Percentiles rank a stretch among this genome's conserved stretches.
Conservation (phyloP, 306 rosid species). For the Cucurbita pepo region DNA sequence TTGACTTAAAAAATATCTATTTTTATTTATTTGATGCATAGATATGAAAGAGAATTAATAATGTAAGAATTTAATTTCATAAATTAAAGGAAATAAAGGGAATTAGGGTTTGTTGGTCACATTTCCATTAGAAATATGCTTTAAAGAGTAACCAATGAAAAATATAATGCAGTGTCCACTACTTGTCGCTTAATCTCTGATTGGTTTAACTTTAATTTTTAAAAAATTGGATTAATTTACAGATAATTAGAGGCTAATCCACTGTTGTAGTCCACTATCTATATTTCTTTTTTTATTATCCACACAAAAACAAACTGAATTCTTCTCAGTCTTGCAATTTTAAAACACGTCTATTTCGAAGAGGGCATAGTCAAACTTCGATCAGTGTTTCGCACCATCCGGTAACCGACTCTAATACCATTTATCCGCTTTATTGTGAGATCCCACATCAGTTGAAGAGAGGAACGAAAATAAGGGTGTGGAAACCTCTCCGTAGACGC, state of each 20-base stretch:
- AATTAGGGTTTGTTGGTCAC: background rate
- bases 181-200: background rate
- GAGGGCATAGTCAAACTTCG: too few species aligned
- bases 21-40: too few species aligned
- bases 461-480: too few species aligned
- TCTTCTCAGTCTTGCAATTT: background rate
- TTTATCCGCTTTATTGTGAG: too few species aligned
- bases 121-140: background rate
- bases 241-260: background rate
- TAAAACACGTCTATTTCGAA: too few species aligned
- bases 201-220: background rate
- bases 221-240: background rate
- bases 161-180: slow-evolving; percentile 5
- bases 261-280: slow-evolving; percentile 5
- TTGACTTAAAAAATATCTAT: too few species aligned
- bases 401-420: too few species aligned
- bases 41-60: too few species aligned
- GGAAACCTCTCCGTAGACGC: too few species aligned
- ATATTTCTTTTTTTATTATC: background rate
- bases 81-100: background rate
- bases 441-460: too few species aligned
- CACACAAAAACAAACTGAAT: background rate
- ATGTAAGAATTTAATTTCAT: too few species aligned
- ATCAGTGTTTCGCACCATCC: too few species aligned
- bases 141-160: slow-evolving; percentile 1